phyloP scores from a whole-genome alignment of 768 basidiomycete genomes.

The Macrolepiota dolichaula region DNA sequence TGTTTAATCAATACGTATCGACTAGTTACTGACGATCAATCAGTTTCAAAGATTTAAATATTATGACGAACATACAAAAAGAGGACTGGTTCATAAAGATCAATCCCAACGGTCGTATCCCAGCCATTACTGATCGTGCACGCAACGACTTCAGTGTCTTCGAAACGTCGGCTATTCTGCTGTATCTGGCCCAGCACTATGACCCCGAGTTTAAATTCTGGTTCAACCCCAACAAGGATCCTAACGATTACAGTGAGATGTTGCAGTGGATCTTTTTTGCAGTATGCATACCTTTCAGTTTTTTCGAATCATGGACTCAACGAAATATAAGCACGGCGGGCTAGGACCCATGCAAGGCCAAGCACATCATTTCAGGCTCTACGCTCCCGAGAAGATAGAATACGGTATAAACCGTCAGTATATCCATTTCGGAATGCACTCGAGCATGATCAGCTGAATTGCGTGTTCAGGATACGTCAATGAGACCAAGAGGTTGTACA shows the following conservation, averaged over 20 bases:
- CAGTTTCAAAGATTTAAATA: constrained; percentile 52
- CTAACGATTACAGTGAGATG: constrained; percentile 66
- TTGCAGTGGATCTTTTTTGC: constrained; percentile 89
- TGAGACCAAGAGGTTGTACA: constrained; percentile 80
- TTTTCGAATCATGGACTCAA: not conserved
- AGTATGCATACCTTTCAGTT: constrained; percentile 27
- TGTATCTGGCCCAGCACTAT: constrained; percentile 81
- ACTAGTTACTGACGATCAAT: not conserved
- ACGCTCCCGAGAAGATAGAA: constrained; percentile 63
- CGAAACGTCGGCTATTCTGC: constrained; percentile 76
- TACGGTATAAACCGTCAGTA: constrained; percentile 62
- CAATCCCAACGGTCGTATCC: constrained; percentile 75
- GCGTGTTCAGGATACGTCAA: constrained; percentile 57
- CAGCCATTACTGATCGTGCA: constrained; percentile 58
- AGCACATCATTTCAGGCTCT: constrained; percentile 71
- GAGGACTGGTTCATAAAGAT: constrained; percentile 73
- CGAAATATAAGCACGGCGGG: constrained; percentile 59
- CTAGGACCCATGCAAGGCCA: constrained; percentile 90
- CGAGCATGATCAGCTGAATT: not conserved
- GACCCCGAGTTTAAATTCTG: constrained; percentile 73
- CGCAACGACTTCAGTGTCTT: constrained; percentile 66
- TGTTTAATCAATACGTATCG: not conserved
- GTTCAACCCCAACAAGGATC: constrained; percentile 50
- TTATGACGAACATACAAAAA: constrained; percentile 73
- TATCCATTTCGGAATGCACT: constrained; percentile 14